phyloP scores from a whole-genome alignment of 2,329 filamentous ascomycete species.

The Pseudogymnoascus sp. region DNA sequence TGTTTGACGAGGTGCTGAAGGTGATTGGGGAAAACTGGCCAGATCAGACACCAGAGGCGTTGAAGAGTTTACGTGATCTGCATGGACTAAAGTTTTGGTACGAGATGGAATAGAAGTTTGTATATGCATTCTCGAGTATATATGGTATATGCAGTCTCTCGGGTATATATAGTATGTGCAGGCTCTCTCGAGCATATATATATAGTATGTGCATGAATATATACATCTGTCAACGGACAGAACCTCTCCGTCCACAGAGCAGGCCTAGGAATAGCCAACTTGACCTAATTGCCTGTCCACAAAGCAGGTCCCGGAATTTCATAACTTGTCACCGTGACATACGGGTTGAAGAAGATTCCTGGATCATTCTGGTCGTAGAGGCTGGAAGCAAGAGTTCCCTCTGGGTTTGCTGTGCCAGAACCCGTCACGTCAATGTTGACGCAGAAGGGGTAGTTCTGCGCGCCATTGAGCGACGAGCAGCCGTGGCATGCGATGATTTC shows the following conservation, averaged over 20 bases:
- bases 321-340: constrained; percentile 17
- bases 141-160: background rate
- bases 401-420: constrained; percentile 22
- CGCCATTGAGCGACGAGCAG: constrained; percentile 29
- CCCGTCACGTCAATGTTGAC: constrained; percentile 34
- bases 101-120: background rate
- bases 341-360: constrained; percentile 28
- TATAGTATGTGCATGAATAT: background rate
- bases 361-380: constrained; percentile 20
- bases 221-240: background rate
- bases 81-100: background rate
- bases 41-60: constrained; percentile 12
- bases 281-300: constrained; percentile 10
- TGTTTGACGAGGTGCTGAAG: constrained; percentile 20
- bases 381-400: constrained; percentile 20
- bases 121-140: background rate
- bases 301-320: constrained; percentile 20
- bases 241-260: background rate
- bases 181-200: background rate
- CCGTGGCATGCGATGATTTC: constrained; percentile 37
- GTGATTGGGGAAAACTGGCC: constrained; percentile 20
- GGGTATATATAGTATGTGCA: background rate
- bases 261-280: too few species aligned
- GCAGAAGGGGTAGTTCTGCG: constrained; percentile 38
- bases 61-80: background rate